phyloP scores from a whole-genome alignment of 306 rosid genomes.

The Cucurbita argyrosperma region DNA sequence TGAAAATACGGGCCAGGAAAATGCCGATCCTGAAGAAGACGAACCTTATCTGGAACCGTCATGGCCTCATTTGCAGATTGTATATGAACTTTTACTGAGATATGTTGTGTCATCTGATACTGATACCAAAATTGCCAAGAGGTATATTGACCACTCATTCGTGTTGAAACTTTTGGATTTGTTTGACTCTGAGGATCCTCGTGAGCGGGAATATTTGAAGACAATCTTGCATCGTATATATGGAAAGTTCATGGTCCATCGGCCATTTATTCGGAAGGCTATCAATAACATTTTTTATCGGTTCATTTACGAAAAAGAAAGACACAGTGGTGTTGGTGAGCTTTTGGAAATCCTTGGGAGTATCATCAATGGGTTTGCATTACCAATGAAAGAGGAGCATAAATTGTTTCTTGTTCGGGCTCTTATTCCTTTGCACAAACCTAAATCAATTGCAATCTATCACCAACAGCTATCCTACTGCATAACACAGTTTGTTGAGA shows the following conservation, averaged over 20 bases:
- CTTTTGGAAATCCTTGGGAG: constrained; percentile 96
- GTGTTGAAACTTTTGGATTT: constrained; percentile 77
- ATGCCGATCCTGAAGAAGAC: constrained; percentile 77
- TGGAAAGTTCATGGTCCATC: constrained; percentile 96
- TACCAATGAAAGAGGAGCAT: constrained; percentile 99
- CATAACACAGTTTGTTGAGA: constrained; percentile 89
- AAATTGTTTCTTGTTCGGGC: constrained; percentile 91
- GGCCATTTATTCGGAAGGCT: constrained; percentile 92
- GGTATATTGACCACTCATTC: constrained; percentile 84
- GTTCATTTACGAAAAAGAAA: constrained; percentile 78
- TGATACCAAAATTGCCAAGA: constrained; percentile 79
- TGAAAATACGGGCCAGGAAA: constrained; percentile 73
- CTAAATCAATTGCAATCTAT: constrained; percentile 46
- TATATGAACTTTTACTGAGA: constrained; percentile 75
- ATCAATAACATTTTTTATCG: constrained; percentile 85
- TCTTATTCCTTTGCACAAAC: constrained; percentile 82
- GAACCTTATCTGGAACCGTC: constrained; percentile 71
- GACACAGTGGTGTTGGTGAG: constrained; percentile 83
- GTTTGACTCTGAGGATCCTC: constrained; percentile 79
- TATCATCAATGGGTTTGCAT: constrained; percentile 87
- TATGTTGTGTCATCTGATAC: constrained; percentile 86
- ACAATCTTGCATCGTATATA: constrained; percentile 87
- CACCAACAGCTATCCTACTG: constrained; percentile 93
- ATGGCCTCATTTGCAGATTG: constrained; percentile 92
- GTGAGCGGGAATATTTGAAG: constrained; percentile 93